Conservation (phyloP, 1,284 basidiomycete genomes). For the Puccinia triticina region DNA sequence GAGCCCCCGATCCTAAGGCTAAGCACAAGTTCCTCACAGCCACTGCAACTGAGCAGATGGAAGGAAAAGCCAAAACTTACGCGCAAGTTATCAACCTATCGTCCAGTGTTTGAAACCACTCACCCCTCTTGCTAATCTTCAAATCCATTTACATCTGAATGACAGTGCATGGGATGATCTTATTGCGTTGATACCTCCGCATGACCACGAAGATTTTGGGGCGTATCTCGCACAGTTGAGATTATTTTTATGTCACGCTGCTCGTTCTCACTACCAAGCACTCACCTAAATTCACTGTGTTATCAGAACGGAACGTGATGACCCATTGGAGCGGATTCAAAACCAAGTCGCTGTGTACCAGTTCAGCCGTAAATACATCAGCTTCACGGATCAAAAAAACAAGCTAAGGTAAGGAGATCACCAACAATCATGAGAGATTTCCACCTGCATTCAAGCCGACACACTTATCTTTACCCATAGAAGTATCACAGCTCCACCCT, state of each 20-base stretch:
- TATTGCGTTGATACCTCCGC: not conserved
- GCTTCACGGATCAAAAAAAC: too few relatives aligned
- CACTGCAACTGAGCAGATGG: not conserved
- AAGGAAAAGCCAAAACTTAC: not conserved
- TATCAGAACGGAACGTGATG: not conserved
- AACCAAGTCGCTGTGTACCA: too few relatives aligned
- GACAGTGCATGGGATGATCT: not conserved
- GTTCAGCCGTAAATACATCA: too few relatives aligned
- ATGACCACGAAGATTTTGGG: not conserved
- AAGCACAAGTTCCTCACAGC: not conserved
- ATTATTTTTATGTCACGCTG: not conserved
- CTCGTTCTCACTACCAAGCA: not conserved
- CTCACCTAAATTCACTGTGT: not conserved
- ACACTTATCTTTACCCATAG: not conserved
- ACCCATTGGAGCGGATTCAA: not conserved
- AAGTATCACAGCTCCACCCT: not conserved
- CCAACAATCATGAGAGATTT: not conserved
- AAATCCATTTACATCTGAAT: not conserved
- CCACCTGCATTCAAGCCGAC: not conserved
- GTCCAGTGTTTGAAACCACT: not conserved
- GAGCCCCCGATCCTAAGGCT: not conserved
- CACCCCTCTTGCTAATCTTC: not conserved
- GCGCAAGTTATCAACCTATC: not conserved
- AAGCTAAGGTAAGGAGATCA: not conserved
- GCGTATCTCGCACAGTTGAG: not conserved